Evolutionary conservation across 192 early-diverging fungal genomes (phyloP), one percentile per base, ranked within the genome.

Genomic region (Kickxella alabastrina): DNA sequence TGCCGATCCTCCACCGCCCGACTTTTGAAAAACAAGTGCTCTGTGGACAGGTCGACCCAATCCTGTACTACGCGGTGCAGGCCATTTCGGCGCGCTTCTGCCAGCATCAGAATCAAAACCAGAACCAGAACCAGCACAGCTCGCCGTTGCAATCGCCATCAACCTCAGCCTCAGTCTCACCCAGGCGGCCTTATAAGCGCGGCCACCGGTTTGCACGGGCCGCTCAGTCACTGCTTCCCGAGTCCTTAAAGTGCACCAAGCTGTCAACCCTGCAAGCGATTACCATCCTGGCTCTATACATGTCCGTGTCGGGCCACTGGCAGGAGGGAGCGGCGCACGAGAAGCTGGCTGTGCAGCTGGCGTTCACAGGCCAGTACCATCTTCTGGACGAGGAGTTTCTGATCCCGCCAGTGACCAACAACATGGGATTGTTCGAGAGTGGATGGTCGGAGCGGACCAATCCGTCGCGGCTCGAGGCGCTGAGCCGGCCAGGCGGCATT

Each of bases 361-460:
- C 65, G 27, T 75, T 68, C 32, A 62, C 60, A 23, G 72, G 72
- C 13, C 65, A 75, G 45, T 75, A 68, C 56, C 72, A 75, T 34
- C 23, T 75, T 6, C 52, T 75, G 32, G 72, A 75, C 42, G 72
- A 75, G 53, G 72, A 75, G 57, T 75, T 75, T 15, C 38, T 68
- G 52, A 42, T 75, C 6, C 72, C 72, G 49, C 64, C 72, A 0
- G 65, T 68, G 4, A 53, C 65, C 4, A 68, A 67, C 40, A 67
- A 75, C 57, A 38, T 75, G 55, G 72, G 72, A 0, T 43, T 68
- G 18, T 75, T 53, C 24, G 72, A 75, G 48, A 24, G 45, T 12
- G 72, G 72, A 1, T 75, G 72, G 72, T 59, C 72, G 6, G 72
- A 68, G 59, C 64, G 57, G 24, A 63, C 72, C 42, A 65, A 68